Percentiles rank a stretch among this genome's conserved stretches.
Conservation (phyloP, 1,139 yeast species). For the Yamadazyma aaseri region DNA sequence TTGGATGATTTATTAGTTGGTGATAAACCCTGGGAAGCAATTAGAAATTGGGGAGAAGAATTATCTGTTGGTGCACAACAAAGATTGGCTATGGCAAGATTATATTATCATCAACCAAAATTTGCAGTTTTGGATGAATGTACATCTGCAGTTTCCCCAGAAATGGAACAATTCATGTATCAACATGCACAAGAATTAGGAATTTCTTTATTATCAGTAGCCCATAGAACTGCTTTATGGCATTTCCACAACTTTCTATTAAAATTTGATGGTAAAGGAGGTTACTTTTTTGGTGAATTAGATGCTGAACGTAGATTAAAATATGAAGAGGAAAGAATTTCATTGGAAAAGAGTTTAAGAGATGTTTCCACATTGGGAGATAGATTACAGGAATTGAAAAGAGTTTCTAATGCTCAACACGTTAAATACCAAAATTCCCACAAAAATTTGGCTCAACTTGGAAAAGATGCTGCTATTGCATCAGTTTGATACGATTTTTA, state of each 20-base stretch:
- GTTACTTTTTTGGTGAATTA: slow-evolving; percentile 65
- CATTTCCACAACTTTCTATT: slow-evolving; percentile 81
- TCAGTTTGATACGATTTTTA: not conserved
- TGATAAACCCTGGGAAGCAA: slow-evolving; percentile 55
- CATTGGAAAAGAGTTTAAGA: slow-evolving; percentile 61
- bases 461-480: slow-evolving; percentile 7
- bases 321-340: slow-evolving; percentile 70
- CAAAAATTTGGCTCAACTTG: slow-evolving; percentile 16
- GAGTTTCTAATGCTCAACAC: slow-evolving; percentile 49
- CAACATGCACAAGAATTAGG: slow-evolving; percentile 77
- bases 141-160: slow-evolving; percentile 90
- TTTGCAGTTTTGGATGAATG: slow-evolving; percentile 96
- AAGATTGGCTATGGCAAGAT: slow-evolving; percentile 88
- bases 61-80: slow-evolving; percentile 92
- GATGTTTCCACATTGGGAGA: slow-evolving; percentile 67
- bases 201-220: slow-evolving; percentile 83
- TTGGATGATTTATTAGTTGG: slow-evolving; percentile 52
- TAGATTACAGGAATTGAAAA: slow-evolving; percentile 57
- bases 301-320: slow-evolving; percentile 67
- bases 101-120: slow-evolving; percentile 86
- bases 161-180: slow-evolving; percentile 89
- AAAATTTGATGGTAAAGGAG: slow-evolving; percentile 84
- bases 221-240: slow-evolving; percentile 92
- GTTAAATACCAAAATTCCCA: slow-evolving; percentile 22
- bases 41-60: slow-evolving; percentile 86